Evolutionary conservation across 768 basidiomycete genomes (phyloP).

Genomic region (Calocybe gangraenosa): DNA sequence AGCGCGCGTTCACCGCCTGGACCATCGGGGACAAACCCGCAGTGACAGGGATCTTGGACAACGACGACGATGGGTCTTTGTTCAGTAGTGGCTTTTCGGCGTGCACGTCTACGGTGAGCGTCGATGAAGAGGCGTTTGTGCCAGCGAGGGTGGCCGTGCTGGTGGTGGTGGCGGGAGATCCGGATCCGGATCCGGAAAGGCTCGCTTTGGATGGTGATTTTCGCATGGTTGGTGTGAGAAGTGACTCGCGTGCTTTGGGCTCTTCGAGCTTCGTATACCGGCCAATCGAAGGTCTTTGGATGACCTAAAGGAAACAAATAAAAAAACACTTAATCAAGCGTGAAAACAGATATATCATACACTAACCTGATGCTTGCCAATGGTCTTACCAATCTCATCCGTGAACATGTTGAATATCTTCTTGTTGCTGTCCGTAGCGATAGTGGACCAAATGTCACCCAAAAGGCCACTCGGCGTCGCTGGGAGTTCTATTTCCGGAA

Average conservation of each 20-base stretch:
- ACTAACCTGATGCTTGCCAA: constrained; percentile 85
- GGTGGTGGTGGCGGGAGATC: background rate
- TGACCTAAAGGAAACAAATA: constrained; percentile 37
- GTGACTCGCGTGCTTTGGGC: constrained; percentile 82
- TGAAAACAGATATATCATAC: background rate
- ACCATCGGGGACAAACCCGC: constrained; percentile 57
- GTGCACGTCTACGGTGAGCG: constrained; percentile 48
- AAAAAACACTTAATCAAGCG: background rate
- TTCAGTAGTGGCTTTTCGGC: constrained; percentile 26
- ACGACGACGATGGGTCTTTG: no score
- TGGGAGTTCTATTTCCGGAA: constrained; percentile 65
- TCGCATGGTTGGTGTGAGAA: constrained; percentile 70
- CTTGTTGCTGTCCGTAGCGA: constrained; percentile 89
- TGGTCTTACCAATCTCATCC: constrained; percentile 91
- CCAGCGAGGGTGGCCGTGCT: constrained; percentile 25
- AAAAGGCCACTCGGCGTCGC: constrained; percentile 56
- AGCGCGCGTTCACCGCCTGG: constrained; percentile 72
- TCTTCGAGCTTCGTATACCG: constrained; percentile 82
- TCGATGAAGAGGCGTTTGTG: constrained; percentile 39
- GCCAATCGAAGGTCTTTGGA: constrained; percentile 81
- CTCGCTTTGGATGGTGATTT: constrained; percentile 55
- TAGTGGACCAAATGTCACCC: constrained; percentile 85
- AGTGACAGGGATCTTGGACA: constrained; percentile 29
- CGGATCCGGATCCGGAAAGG: constrained; percentile 26
- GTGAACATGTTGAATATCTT: constrained; percentile 91